Evolutionary conservation across 2,329 filamentous ascomycete genomes (phyloP).

Genomic region (Diaporthe sp.): DNA sequence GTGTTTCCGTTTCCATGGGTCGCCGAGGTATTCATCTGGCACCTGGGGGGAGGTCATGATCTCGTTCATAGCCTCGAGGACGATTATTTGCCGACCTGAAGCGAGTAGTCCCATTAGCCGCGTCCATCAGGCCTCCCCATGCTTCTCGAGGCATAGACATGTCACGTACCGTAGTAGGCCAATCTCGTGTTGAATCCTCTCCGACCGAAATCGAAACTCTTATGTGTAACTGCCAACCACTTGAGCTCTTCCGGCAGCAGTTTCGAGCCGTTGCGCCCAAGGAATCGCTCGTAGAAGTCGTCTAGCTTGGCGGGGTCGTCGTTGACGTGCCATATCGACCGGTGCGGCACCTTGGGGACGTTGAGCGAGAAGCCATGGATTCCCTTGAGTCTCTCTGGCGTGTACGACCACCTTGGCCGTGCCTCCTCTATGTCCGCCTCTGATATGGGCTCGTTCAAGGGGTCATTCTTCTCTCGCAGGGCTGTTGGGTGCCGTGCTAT

Average conservation of each 20-base stretch:
- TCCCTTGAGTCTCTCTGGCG: constrained; percentile 78
- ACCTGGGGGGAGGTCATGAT: constrained; percentile 45
- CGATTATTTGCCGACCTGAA: constrained; percentile 48
- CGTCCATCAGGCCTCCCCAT: not conserved
- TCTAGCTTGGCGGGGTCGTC: constrained; percentile 81
- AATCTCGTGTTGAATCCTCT: constrained; percentile 95
- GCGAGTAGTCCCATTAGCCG: not conserved
- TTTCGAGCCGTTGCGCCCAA: constrained; percentile 80
- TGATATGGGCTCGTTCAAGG: constrained; percentile 39
- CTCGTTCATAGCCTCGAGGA: constrained; percentile 46
- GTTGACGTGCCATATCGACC: constrained; percentile 78
- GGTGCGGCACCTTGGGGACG: constrained; percentile 67
- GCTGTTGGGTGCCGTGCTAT: constrained; percentile 36
- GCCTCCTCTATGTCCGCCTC: constrained; percentile 40
- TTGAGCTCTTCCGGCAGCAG: constrained; percentile 91
- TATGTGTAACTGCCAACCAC: constrained; percentile 97
- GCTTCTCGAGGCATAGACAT: not conserved
- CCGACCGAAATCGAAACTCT: constrained; percentile 96
- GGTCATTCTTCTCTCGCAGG: constrained; percentile 38
- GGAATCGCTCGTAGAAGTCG: constrained; percentile 80
- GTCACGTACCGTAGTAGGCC: constrained; percentile 83
- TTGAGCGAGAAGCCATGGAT: constrained; percentile 70
- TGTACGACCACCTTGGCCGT: constrained; percentile 77
- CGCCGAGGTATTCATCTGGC: constrained; percentile 38
- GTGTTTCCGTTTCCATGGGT: constrained; percentile 68